Conservation (phyloP, 2,329 filamentous ascomycete genomes). For the Fusarium veterinarium region DNA sequence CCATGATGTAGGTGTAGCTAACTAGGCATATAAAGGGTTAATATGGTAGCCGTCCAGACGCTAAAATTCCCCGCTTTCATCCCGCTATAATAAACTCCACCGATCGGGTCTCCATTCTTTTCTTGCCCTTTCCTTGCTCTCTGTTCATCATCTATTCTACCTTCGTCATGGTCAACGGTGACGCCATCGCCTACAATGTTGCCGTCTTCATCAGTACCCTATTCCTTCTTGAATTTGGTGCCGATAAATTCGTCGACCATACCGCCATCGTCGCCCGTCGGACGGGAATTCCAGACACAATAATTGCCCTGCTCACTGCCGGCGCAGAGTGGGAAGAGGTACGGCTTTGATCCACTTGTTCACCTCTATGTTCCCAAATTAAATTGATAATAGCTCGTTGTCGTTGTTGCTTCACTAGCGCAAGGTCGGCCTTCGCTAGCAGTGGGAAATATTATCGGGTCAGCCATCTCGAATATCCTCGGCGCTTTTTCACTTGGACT, state of each 20-base stretch:
- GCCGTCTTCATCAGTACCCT: neutral
- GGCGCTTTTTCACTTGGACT: neutral
- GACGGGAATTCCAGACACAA: neutral
- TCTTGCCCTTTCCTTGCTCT: too few species aligned
- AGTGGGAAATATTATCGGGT: neutral
- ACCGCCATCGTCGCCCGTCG: neutral
- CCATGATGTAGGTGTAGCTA: too few species aligned
- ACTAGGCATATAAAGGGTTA: too few species aligned
- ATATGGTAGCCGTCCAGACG: too few species aligned
- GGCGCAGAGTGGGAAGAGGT: neutral
- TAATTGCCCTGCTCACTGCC: neutral
- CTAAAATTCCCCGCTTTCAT: too few species aligned
- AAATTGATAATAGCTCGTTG: neutral
- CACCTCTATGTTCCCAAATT: accelerated
- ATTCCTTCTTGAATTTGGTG: neutral
- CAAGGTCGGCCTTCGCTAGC: neutral
- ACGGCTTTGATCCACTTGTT: accelerated
- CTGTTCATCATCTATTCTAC: too few species aligned
- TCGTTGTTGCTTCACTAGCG: neutral
- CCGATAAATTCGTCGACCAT: neutral
- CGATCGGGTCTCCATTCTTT: too few species aligned
- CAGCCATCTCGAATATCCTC: neutral
- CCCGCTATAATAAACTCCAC: too few species aligned
- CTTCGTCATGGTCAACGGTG: too few species aligned
- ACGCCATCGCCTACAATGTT: neutral